Evolutionary conservation across 768 basidiomycete species (phyloP), one percentile per base, ranked within the genome.

Genomic region (Russula ochroleuca): DNA sequence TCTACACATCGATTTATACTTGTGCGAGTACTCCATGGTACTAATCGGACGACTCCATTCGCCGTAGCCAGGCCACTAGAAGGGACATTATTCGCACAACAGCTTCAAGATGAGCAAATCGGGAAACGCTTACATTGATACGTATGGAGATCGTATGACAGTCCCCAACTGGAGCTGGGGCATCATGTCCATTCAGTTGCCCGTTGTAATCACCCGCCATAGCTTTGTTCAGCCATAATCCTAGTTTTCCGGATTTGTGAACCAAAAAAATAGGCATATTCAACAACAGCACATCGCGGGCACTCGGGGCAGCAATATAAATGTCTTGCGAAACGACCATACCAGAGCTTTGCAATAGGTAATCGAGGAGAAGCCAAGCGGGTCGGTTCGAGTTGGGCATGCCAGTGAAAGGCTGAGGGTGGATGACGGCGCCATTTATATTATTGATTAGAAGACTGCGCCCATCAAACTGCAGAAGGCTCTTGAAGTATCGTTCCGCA

Each of bases 261-360:
- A 65, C 25, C 31, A 67, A 67, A 15, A 67, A 67, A 25, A 67
- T 61, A 0, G 66, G 66, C 49, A 65, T 14, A 2, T 67, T 35
- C 9, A 61, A 38, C 9, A 61, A 38, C 13, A 31, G 1, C 9
- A 41, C 59, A 2, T 45, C 31, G 21, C 31, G 21, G 40, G 55
- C 52, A 19, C 63, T 58, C n/a, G 37, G 63, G n/a, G n/a, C n/a
- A n/a, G n/a, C n/a, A 21, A 51, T 47, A 10, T 64, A 56, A 4
- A 58, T 47, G 35, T 21, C 1, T 23, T 64, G 63, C 17, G 58
- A 51, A 1, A 64, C 59, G n/a, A 61, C 48, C 1, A 53, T 61
- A 6, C 63, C 63, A 19, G n/a, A n/a, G n/a, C n/a, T n/a, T 25
- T 13, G 53, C 19, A 51, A 6, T 4, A 6, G 7, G 28, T 60